phyloP scores from a whole-genome alignment of 768 basidiomycete species.

The Leccinum truebloodii region DNA sequence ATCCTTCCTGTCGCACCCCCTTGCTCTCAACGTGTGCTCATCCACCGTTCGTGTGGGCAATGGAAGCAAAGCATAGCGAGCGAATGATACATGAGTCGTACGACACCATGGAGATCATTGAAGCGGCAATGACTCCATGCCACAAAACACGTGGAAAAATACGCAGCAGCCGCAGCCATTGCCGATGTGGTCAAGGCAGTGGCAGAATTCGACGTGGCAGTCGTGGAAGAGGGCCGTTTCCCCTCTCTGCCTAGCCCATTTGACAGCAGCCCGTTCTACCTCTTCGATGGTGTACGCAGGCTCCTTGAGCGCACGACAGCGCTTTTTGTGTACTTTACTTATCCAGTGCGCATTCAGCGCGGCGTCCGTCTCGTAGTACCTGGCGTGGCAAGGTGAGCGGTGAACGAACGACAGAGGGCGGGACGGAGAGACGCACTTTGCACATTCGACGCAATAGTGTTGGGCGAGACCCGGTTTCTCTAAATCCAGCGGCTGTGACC shows the following conservation, averaged over 20 bases:
- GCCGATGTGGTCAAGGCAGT: slow-evolving; percentile 15
- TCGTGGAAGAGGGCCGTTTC: slow-evolving; percentile 34
- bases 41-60: slow-evolving; percentile 19
- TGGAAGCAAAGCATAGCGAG: slow-evolving; percentile 27
- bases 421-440: slow-evolving; percentile 55
- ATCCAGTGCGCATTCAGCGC: slow-evolving; percentile 84
- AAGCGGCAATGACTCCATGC: slow-evolving; percentile 14
- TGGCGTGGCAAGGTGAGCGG: slow-evolving; percentile 26
- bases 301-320: slow-evolving; percentile 77
- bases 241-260: slow-evolving; percentile 70
- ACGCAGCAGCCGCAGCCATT: slow-evolving; percentile 18
- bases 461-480: slow-evolving; percentile 91
- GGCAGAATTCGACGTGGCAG: slow-evolving; percentile 19
- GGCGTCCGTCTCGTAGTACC: slow-evolving; percentile 82
- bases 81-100: slow-evolving; percentile 22
- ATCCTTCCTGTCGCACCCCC: slow-evolving; percentile 1
- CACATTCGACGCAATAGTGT: slow-evolving; percentile 96
- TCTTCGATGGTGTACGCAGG: slow-evolving; percentile 95
- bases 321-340: slow-evolving; percentile 89
- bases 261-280: slow-evolving; percentile 72
- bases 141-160: slow-evolving; percentile 25
- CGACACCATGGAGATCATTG: slow-evolving; percentile 12
- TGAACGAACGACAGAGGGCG: no score
- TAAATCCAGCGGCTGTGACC: slow-evolving; percentile 77
- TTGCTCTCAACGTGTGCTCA: slow-evolving; percentile 21